phyloP scores from a whole-genome alignment of 805 yeast species.

The Barnettozyma salicaria region DNA sequence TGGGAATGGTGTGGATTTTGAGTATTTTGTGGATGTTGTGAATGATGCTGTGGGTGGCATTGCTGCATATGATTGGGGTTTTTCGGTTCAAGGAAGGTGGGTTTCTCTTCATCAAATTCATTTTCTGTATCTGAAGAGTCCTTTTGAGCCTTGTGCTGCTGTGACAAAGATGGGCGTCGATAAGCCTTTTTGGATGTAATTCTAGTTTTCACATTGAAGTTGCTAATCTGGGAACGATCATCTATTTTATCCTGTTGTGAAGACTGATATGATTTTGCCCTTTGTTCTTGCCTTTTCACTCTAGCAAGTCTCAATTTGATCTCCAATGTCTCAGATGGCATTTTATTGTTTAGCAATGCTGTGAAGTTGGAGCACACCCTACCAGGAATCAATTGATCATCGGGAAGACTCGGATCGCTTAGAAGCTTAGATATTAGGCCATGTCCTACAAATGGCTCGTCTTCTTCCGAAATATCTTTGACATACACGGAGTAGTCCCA shows the following conservation, averaged over 20 bases:
- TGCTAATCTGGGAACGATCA: no score
- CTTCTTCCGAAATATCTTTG: conserved; percentile 44
- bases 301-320: conserved; percentile 42
- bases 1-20: no score
- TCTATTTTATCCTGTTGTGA: no score
- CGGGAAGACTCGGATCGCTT: conserved; percentile 18
- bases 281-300: conserved; percentile 13
- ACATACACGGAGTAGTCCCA: conserved; percentile 42
- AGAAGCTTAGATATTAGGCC: conserved; percentile 35
- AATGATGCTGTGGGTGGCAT: no score
- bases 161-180: conserved; percentile 11
- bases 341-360: conserved; percentile 33
- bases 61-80: conserved; percentile 5
- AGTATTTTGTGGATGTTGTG: no score
- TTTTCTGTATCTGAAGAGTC: conserved; percentile 20
- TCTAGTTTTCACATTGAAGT: no score
- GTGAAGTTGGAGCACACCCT: conserved; percentile 54
- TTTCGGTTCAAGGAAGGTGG: conserved; percentile 16
- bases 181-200: conserved; percentile 1
- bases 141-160: conserved; percentile 12
- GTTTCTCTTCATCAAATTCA: conserved; percentile 15
- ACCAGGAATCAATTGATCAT: conserved; percentile 42
- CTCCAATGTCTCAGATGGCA: conserved; percentile 47
- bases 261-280: background rate
- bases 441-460: conserved; percentile 46